Conservation (phyloP, 2,329 filamentous ascomycete genomes). For the Trichoderma afroharzianum region DNA sequence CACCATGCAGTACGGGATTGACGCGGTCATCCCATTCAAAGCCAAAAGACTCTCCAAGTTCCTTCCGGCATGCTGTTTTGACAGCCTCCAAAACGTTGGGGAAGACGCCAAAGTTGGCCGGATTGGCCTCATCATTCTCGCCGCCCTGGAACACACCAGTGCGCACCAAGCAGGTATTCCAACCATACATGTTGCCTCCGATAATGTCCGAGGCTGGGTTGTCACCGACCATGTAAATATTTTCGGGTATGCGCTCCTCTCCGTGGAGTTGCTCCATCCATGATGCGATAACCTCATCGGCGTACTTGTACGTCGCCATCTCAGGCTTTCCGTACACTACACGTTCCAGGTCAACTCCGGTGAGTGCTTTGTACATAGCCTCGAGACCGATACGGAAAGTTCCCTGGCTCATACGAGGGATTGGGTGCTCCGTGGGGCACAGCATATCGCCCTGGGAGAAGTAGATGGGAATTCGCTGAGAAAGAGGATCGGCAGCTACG, state of each 20-base stretch:
- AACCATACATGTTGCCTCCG: constrained; percentile 10
- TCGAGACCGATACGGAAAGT: constrained; percentile 4
- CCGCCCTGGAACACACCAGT: constrained; percentile 9
- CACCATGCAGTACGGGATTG: constrained; percentile 4
- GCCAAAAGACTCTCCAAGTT: background rate
- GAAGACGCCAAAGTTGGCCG: constrained; percentile 13
- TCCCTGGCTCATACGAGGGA: constrained; percentile 12
- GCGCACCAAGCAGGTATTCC: constrained; percentile 11
- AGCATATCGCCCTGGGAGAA: constrained; percentile 9
- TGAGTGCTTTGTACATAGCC: constrained; percentile 11
- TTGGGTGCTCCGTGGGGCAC: background rate
- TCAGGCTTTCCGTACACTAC: constrained; percentile 12
- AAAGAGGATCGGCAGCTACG: background rate
- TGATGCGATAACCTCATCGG: constrained; percentile 3
- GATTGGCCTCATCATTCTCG: constrained; percentile 7
- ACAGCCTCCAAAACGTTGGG: constrained; percentile 5
- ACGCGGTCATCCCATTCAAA: constrained; percentile 11
- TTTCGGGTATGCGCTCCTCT: constrained; percentile 10
- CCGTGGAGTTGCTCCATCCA: constrained; percentile 12
- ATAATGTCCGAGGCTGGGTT: constrained; percentile 9
- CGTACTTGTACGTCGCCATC: constrained; percentile 9
- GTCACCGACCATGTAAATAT: constrained; percentile 11
- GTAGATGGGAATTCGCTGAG: constrained; percentile 8
- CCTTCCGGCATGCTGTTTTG: background rate
- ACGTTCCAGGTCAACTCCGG: constrained; percentile 3